Evolutionary conservation across 768 basidiomycete species (phyloP), one percentile per base, ranked within the genome.

Genomic region (Floccularia luteovirens): DNA sequence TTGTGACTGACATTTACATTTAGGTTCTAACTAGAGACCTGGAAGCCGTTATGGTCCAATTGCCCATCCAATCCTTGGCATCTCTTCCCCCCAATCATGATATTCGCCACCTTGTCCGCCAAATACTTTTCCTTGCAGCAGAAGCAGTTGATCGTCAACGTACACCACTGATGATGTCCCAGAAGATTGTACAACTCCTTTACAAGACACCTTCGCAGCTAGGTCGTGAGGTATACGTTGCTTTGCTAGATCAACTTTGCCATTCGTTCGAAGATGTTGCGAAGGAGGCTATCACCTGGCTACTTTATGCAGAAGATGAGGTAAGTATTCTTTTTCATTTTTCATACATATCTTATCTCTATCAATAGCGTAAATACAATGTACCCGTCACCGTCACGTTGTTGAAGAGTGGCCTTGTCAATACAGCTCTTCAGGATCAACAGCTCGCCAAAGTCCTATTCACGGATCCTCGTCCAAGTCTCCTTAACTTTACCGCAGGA

Each of bases 211-310:
- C 75, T 3, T 79, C 79, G 2, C 81, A 87, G 48, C 72, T 99
- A 41, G 91, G 88, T 0, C 77, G 94, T 39, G 93, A 99, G 57
- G 84, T 96, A 7, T 99, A 91, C 57, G 92, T 91, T 27, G 77
- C 82, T 31, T 67, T 99, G 32, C 66, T 99, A 11, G 86, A 92
- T 43, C 84, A 90, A 46, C 66, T 99, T 30, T 98, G 96, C 57
- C 79, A 82, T 45, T 67, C 80, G 12, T 93, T 91, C 46, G 82
- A 89, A 49, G 90, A 94, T 48, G 94, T 97, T 32, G 89, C 86
- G 13, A 92, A 92, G 59, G 96, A 99, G 62, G 96, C 94, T 4
- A 86, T 92, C 36, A 88, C 87, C 1, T 99, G 96, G 96, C 67
- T 99, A 35, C 65, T 97, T 32, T 96, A 91, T 55, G 89, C 96